Evolutionary conservation across 495 filamentous ascomycete species (phyloP).

Genomic region (Penicillium silybi): DNA sequence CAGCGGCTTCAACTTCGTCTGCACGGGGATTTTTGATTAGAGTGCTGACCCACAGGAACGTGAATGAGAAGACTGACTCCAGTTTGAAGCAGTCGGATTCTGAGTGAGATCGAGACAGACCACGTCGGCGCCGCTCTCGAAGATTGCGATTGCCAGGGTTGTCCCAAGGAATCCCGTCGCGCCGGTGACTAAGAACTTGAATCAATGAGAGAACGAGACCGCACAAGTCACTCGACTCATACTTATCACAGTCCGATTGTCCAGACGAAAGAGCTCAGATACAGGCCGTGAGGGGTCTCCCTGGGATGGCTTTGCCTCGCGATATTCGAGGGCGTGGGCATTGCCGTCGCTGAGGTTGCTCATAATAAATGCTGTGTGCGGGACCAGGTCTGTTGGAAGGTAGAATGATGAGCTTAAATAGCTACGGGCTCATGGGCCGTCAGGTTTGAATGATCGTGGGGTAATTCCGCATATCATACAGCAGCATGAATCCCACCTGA

Average conservation of each 20-base stretch:
- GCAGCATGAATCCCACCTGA: not conserved
- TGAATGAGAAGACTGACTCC: slow-evolving; percentile 1
- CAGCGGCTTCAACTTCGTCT: slow-evolving; percentile 46
- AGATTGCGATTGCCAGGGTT: slow-evolving; percentile 51
- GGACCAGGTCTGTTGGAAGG: not conserved
- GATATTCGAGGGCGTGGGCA: slow-evolving; percentile 6
- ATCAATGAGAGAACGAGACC: not conserved
- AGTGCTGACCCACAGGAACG: no score
- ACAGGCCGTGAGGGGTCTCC: slow-evolving; percentile 8
- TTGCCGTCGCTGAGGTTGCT: slow-evolving; percentile 4
- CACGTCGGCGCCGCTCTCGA: slow-evolving; percentile 60
- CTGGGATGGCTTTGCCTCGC: slow-evolving; percentile 12
- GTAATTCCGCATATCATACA: no score
- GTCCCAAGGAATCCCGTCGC: slow-evolving; percentile 60
- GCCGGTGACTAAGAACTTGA: slow-evolving; percentile 46
- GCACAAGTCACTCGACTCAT: not conserved
- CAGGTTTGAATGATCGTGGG: not conserved
- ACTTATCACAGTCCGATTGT: slow-evolving; percentile 12
- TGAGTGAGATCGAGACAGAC: slow-evolving; percentile 56
- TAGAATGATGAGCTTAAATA: not conserved
- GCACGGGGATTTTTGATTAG: not conserved
- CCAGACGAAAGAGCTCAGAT: slow-evolving; percentile 12
- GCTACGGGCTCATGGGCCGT: not conserved
- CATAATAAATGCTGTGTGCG: not conserved
- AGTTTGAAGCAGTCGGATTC: slow-evolving; percentile 23